Evolutionary conservation across 495 filamentous ascomycete species (phyloP).

Genomic region (Penicillium salamii): DNA sequence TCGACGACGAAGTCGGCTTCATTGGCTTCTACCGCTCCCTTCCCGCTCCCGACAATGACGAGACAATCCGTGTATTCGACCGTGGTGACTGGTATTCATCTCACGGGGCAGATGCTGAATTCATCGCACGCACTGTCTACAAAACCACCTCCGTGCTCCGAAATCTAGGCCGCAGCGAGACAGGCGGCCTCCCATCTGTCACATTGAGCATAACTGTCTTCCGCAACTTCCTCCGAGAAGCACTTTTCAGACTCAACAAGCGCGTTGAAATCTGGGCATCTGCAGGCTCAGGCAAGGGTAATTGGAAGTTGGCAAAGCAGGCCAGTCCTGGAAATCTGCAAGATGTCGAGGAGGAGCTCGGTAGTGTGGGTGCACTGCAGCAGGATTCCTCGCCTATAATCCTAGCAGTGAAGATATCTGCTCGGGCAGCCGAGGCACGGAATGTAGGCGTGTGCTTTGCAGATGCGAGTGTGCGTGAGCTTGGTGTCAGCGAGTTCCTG

Average conservation of each 20-base stretch:
- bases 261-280: slow-evolving; percentile 87
- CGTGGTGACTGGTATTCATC: slow-evolving; percentile 93
- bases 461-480: slow-evolving; percentile 92
- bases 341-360: slow-evolving; percentile 95
- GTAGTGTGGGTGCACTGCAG: slow-evolving; percentile 52
- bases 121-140: slow-evolving; percentile 93
- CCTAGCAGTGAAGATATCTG: slow-evolving; percentile 86
- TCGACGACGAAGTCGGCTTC: slow-evolving; percentile 95
- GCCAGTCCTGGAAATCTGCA: slow-evolving; percentile 95
- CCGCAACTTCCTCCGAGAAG: slow-evolving; percentile 92
- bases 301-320: slow-evolving; percentile 89
- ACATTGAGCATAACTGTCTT: slow-evolving; percentile 92
- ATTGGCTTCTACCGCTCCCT: slow-evolving; percentile 90
- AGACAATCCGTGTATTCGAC: slow-evolving; percentile 80
- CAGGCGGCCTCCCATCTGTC: slow-evolving; percentile 82
- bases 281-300: slow-evolving; percentile 60
- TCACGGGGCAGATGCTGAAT: slow-evolving; percentile 87
- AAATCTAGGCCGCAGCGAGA: slow-evolving; percentile 78
- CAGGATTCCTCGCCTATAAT: slow-evolving; percentile 91
- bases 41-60: slow-evolving; percentile 60
- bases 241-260: slow-evolving; percentile 85
- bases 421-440: slow-evolving; percentile 79
- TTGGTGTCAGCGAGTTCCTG: slow-evolving; percentile 95
- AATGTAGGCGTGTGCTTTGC: slow-evolving; percentile 96
- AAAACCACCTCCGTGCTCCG: slow-evolving; percentile 95